Base-by-base conservation (phyloP, 345 rosid species). In the Stellera chamaejasme region DNA sequence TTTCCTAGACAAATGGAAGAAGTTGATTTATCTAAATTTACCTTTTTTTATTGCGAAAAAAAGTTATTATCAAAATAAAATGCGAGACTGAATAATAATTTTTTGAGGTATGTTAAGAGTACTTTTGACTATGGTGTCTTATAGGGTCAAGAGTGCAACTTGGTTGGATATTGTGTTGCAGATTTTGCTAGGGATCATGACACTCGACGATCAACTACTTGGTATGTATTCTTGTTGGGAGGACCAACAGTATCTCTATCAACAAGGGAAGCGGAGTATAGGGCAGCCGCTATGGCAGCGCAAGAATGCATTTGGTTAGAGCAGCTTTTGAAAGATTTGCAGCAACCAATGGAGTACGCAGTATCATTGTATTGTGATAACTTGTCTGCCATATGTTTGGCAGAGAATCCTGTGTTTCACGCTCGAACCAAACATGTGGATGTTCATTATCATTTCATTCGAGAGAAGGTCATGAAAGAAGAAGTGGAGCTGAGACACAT, bases 341-440 rank as follows among this genome's bases (percentile, higher is more conserved):
- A 39, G 15, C 53, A 52, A 16, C 27, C 3, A n/a, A 12, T 15
- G 2, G 27, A 54, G 0, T 45, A 54, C 19, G 12, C 10, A 19
- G 11, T 60, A 0, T 23, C 28, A 0, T 19, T 60, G 8, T 49
- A 54, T 43, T 48, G 56, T 27, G 52, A 60, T 5, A 60, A 19
- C 4, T 23, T 42, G 15, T 39, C 45, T 0, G 11, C 43, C 14
- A 10, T 60, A 2, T 13, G 50, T 2, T 13, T 49, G 5, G 51
- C 13, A 5, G 47, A 32, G 10, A 61, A 55, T 23, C 25, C 25
- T 0, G 1, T 52, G 0, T 52, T 52, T 1, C 55, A 52, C 13
- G 43, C 55, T 5, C 27, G 19, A 52, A 52, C 23, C 2, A 52
- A 52, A 0, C 43, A 57, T 57, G 61, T 57, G 46, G 43, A 43